Evolutionary conservation across 352 stramenopile species (phyloP).

Genomic region (Phytophthora chlamydospora): DNA sequence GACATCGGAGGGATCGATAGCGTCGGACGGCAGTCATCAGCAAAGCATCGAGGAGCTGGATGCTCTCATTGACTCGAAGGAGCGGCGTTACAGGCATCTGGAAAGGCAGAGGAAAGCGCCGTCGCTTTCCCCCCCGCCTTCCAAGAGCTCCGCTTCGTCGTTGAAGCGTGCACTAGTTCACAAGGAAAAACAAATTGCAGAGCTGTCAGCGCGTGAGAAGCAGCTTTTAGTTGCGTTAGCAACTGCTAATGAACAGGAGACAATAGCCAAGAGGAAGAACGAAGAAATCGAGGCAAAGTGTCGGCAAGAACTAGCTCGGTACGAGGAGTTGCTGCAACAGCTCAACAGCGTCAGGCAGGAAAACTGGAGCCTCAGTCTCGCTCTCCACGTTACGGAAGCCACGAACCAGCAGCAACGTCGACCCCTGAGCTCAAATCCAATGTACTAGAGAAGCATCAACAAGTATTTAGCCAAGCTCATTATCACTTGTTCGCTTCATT

Average conservation of each 20-base stretch:
- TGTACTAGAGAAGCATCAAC: constrained; percentile 15
- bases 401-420: constrained; percentile 27
- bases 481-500: constrained; percentile 25
- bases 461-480: background rate
- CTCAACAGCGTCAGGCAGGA: constrained; percentile 68
- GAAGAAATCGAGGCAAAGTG: constrained; percentile 41
- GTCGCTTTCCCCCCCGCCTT: constrained; percentile 12
- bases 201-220: constrained; percentile 34
- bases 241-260: constrained; percentile 80
- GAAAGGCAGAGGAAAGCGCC: constrained; percentile 27
- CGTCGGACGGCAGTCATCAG: constrained; percentile 25
- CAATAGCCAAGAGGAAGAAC: constrained; percentile 57
- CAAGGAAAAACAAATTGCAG: constrained; percentile 51
- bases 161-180: constrained; percentile 40
- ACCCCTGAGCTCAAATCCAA: constrained; percentile 1
- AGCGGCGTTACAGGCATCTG: constrained; percentile 28
- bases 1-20: constrained; percentile 13
- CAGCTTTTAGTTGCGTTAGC: constrained; percentile 56
- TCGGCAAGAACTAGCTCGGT: constrained; percentile 40
- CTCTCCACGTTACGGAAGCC: constrained; percentile 64
- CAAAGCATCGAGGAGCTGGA: constrained; percentile 49
- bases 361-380: constrained; percentile 72
- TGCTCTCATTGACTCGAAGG: constrained; percentile 43
- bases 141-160: constrained; percentile 19
- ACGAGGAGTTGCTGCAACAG: constrained; percentile 56